Base-by-base conservation (phyloP, 139 green algal genomes). In the Helicosporidium sp. region DNA sequence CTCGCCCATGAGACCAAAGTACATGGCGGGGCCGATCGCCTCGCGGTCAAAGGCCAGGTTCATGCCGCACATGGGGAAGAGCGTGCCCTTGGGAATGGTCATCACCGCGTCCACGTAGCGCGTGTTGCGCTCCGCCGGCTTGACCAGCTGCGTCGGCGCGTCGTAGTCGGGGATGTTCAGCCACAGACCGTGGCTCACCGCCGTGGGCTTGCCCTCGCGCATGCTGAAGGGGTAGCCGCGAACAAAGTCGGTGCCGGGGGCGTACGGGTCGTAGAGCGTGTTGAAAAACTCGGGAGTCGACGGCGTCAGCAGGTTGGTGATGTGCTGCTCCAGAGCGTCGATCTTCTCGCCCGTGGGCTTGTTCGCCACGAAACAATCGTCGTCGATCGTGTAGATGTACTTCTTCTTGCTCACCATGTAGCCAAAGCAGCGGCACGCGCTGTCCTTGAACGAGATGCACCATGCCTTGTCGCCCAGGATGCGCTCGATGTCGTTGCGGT, bases 81-180 rank as follows among this genome's bases (percentile, higher is more conserved):
- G 66, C 0, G 79, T 89, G 51, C 78, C 79, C 54, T 93, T 94
- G 44, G 86, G 86, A 3, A 96, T 64, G 26, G 87, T 96, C 69
- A 96, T 75, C 4, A 96, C 85, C 0, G 78, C 74, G 51, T 95
- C 77, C 28, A 96, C 85, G 50, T 90, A 96, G 40, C 77, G 73
- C 6, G 58, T 78, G 73, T 96, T 96, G 44, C 87, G 74, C 72
- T 96, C 86, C 35, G 62, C 53, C 7, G 86, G 87, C 76, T 96
- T 96, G 17, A 93, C 87, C 76, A 96, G 84, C 70, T 96, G 58
- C 3, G 86, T 96, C 35, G 86, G 86, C 3, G 87, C 86, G 51
- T 96, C 86, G 44, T 96, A 96, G 74, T 96, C 86, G 0, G 86
- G 87, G 44, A 96, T 91, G 76, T 95, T 96, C 23, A 95, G 69